Evolutionary conservation across 2,329 filamentous ascomycete genomes (phyloP), one percentile per base, ranked within the genome.

Genomic region (Cryphonectria japonica): DNA sequence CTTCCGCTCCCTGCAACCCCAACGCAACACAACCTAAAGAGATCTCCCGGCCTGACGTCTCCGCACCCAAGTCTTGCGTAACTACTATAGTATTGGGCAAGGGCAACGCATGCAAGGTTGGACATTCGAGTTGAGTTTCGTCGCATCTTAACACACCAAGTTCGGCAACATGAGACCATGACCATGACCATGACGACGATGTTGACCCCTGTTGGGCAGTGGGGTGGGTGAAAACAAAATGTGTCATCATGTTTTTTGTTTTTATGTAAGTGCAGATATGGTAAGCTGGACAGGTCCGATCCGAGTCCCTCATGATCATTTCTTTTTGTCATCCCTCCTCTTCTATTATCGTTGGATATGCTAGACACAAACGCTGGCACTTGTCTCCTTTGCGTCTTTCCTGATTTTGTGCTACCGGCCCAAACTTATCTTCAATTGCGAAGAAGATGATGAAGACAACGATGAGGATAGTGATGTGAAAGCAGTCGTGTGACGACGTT

Each of bases 1-100:
- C 54, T 57, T 54, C 16, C 57, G 50, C 66, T 57, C 66, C 16
- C 57, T 50, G 50, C 65, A 41, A 34, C 65, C 50, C 43, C 16
- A 46, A 46, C 43, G 43, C 26, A 57, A 59, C 50, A 34, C 65
- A 59, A 57, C n/a, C 54, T 61, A 19, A 6, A 29, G 6, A n/a
- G 43, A 34, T 59, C 39, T 50, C 9, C 50, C n/a, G 61, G 59
- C 37, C 34, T 32, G n/a, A 26, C 61, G 16, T 32, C 37, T 65
- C 61, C 60, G 26, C 67, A 50, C 50, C 14, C 37, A 61, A 32
- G 2, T 16, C 26, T 22, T 68, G n/a, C 13, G 57, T 32, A 22
- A 34, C 26, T 19, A 29, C n/a, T 22, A 57, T 26, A 26, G 26
- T 26, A 26, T 26, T 26, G 26, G 59, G 54, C 29, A 34, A 41